A percentile compares a stretch with the other conserved stretches of the same genome.
Evolutionary conservation across 2,329 filamentous ascomycete genomes (phyloP).

Genomic region (Pseudogymnoascus sp.): DNA sequence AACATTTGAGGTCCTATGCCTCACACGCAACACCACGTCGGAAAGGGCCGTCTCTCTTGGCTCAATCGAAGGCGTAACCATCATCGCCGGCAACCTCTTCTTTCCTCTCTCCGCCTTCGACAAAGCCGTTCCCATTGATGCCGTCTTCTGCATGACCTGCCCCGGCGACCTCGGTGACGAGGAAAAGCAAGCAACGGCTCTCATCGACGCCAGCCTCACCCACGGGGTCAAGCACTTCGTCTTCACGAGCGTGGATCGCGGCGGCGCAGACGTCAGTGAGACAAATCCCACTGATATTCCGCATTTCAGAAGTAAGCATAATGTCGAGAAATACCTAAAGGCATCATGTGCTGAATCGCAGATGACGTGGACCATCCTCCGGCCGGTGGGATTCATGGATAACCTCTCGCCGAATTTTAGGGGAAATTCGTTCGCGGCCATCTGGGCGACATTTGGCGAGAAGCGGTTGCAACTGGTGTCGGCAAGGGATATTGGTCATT

Average conservation of each 20-base stretch:
- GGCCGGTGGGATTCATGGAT: slow-evolving; percentile 50
- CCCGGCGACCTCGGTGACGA: slow-evolving; percentile 33
- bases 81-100: slow-evolving; percentile 46
- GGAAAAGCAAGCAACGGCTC: slow-evolving; percentile 46
- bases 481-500: slow-evolving; percentile 37
- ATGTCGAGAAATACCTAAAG: slow-evolving; percentile 55
- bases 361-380: slow-evolving; percentile 49
- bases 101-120: slow-evolving; percentile 39
- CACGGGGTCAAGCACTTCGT: slow-evolving; percentile 52
- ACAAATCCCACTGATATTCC: slow-evolving; percentile 47
- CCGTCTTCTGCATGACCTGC: slow-evolving; percentile 43
- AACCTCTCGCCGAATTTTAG: slow-evolving; percentile 27
- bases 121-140: slow-evolving; percentile 38
- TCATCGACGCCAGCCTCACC: slow-evolving; percentile 50
- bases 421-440: slow-evolving; percentile 21
- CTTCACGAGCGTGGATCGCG: slow-evolving; percentile 56
- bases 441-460: slow-evolving; percentile 20
- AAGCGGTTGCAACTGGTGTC: slow-evolving; percentile 36
- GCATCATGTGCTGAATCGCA: slow-evolving; percentile 26
- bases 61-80: slow-evolving; percentile 35
- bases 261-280: slow-evolving; percentile 42
- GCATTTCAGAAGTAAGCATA: slow-evolving; percentile 54
- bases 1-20: slow-evolving; percentile 40
- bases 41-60: slow-evolving; percentile 36
- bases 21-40: slow-evolving; percentile 42